Percentiles rank a stretch among this genome's conserved stretches.
Evolutionary conservation across 179 eudicot species (phyloP).

Genomic region (Beta corolliflora): DNA sequence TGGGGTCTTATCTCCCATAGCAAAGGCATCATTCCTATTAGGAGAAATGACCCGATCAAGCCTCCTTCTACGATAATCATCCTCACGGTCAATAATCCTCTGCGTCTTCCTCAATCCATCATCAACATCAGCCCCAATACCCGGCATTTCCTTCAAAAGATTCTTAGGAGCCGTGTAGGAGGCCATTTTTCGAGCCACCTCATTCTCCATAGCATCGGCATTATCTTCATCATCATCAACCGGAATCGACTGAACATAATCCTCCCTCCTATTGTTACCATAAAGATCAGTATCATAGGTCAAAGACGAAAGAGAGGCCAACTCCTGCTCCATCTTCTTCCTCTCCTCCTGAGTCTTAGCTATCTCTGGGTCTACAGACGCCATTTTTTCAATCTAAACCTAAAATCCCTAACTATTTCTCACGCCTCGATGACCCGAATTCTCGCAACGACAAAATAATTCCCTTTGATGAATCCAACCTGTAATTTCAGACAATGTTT

Average conservation of each 20-base stretch:
- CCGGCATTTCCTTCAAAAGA: slow-evolving; percentile 67
- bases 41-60: slow-evolving; percentile 70
- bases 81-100: slow-evolving; percentile 80
- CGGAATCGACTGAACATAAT: slow-evolving; percentile 62
- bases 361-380: slow-evolving; percentile 50
- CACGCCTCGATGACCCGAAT: background rate
- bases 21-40: slow-evolving; percentile 75
- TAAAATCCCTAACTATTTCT: background rate
- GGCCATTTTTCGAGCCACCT: slow-evolving; percentile 59
- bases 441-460: background rate
- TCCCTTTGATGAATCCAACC: background rate
- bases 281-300: slow-evolving; percentile 73
- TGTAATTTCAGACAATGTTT: background rate
- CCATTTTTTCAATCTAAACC: slow-evolving; percentile 19
- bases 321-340: slow-evolving; percentile 69
- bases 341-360: slow-evolving; percentile 71
- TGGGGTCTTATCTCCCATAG: slow-evolving; percentile 78
- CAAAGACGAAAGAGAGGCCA: slow-evolving; percentile 62
- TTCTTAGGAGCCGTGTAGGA: slow-evolving; percentile 84
- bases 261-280: slow-evolving; percentile 53
- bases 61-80: slow-evolving; percentile 67
- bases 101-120: slow-evolving; percentile 57
- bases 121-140: slow-evolving; percentile 56
- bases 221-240: slow-evolving; percentile 77
- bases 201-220: slow-evolving; percentile 52